Evolutionary conservation across 257 asterid genomes (phyloP).

Genomic region (Nicotiana obtusifolia): DNA sequence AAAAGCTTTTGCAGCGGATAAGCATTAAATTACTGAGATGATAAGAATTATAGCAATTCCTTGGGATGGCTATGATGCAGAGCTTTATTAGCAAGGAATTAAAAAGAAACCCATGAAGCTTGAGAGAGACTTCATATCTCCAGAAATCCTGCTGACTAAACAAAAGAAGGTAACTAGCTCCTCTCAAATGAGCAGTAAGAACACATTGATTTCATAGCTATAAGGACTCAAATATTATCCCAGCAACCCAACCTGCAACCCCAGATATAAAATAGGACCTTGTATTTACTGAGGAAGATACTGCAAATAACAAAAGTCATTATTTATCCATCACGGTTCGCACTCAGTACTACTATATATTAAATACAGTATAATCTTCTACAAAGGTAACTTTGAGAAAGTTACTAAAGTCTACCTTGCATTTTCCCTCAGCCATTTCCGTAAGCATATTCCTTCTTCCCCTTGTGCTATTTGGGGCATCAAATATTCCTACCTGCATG

Average conservation of each 20-base stretch:
- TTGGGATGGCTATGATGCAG: too few species aligned
- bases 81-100: too few species aligned
- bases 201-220: background rate
- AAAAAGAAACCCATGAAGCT: too few species aligned
- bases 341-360: background rate
- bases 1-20: too few species aligned
- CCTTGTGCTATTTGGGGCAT: conserved; percentile 92
- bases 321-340: too few species aligned
- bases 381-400: too few species aligned
- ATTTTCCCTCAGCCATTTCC: conserved; percentile 94
- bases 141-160: too few species aligned
- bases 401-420: conserved; percentile 55
- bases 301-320: background rate
- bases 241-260: background rate
- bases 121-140: too few species aligned
- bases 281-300: background rate
- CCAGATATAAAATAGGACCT: background rate
- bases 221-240: background rate
- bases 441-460: conserved; percentile 91
- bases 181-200: background rate
- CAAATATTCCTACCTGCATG: conserved; percentile 96
- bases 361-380: too few species aligned
- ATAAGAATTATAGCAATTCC: too few species aligned
- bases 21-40: too few species aligned
- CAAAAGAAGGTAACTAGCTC: background rate